These are phyloP conservation scores for Tetrahymena elliotti DNA, from an alignment of 73 alveolate species.

Conservation along the genomic window DNA sequence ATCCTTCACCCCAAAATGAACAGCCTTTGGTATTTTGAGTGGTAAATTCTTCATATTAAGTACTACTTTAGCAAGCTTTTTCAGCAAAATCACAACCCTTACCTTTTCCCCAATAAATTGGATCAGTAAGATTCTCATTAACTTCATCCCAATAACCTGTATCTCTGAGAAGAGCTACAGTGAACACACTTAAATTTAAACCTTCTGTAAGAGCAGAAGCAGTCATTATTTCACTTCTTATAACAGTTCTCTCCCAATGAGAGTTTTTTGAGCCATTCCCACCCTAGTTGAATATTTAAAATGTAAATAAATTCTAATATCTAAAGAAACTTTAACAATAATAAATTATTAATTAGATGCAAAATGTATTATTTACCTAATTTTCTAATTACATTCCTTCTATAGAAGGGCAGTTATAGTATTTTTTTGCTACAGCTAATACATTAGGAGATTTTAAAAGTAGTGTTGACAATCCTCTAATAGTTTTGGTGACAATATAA, in stretches of 20 bases:
- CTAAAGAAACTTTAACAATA: background rate
- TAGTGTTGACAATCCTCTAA: background rate
- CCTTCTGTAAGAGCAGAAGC: background rate
- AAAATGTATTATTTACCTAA: background rate
- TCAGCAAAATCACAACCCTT: background rate
- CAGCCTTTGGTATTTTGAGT: background rate
- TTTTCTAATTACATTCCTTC: background rate
- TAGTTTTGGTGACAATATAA: background rate
- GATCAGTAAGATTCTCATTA: background rate
- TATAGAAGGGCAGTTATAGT: background rate
- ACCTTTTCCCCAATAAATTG: background rate
- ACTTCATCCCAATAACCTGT: background rate
- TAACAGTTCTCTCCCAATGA: background rate
- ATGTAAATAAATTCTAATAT: no score
- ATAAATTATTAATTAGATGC: background rate
- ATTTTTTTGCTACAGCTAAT: background rate
- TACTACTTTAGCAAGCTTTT: background rate
- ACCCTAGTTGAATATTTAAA: background rate
- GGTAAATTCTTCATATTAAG: background rate
- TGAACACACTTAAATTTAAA: background rate
- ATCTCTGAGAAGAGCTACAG: background rate
- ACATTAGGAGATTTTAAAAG: background rate
- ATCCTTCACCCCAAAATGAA: background rate
- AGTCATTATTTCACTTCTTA: background rate
- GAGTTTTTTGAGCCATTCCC: background rate